These are phyloP conservation scores for Globisporangium iwayamae DNA, from an alignment of 352 stramenopile genomes.

Conservation along the genomic window DNA sequence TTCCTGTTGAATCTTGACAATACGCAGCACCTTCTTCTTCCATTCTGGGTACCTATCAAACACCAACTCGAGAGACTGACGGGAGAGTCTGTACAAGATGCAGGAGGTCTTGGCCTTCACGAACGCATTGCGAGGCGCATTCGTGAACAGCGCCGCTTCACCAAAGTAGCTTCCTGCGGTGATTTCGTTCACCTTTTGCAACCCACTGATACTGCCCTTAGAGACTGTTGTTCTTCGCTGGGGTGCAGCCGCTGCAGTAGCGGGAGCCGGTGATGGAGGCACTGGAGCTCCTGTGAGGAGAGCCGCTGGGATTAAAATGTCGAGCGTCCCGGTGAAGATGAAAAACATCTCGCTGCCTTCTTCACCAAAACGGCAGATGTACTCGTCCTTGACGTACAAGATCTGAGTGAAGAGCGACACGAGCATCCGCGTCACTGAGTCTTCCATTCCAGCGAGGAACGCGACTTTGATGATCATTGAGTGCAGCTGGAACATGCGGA, in stretches of 20 bases:
- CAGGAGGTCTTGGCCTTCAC: conserved; percentile 63
- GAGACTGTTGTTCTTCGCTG: neutral
- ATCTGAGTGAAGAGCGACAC: conserved; percentile 56
- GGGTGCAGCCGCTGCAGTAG: neutral
- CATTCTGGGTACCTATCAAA: conserved; percentile 59
- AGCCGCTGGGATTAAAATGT: conserved; percentile 41
- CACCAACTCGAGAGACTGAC: conserved; percentile 51
- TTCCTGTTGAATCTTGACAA: conserved; percentile 62
- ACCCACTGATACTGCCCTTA: neutral
- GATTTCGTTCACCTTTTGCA: conserved; percentile 60
- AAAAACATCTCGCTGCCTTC: conserved; percentile 70
- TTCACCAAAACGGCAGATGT: conserved; percentile 50
- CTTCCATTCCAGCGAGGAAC: conserved; percentile 55
- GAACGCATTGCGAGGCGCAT: conserved; percentile 47
- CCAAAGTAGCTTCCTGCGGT: conserved; percentile 58
- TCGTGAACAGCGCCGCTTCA: conserved; percentile 53
- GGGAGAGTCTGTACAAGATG: conserved; percentile 53
- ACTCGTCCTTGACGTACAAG: conserved; percentile 52
- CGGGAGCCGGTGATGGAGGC: neutral
- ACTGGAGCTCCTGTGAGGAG: neutral
- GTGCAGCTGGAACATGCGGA: conserved; percentile 60
- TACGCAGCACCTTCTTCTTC: conserved; percentile 60
- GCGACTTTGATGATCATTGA: conserved; percentile 69
- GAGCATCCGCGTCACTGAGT: conserved; percentile 53
- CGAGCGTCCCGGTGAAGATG: conserved; percentile 52